phyloP scores from a whole-genome alignment of 2,329 filamentous ascomycete species.

The Cryphonectria radicalis region DNA sequence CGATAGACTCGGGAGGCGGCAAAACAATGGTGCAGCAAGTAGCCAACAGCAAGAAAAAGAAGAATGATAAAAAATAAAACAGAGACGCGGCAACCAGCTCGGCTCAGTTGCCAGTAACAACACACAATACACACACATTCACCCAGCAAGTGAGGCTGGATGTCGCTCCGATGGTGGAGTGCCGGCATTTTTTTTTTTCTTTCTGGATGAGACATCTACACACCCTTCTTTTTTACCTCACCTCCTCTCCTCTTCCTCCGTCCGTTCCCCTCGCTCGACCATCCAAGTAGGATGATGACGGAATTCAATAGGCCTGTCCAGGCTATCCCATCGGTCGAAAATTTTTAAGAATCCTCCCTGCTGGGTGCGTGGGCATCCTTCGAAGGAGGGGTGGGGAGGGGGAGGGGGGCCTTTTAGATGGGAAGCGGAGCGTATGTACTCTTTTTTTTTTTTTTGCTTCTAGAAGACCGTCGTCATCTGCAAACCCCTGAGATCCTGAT shows the following conservation, averaged over 20 bases:
- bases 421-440: not conserved
- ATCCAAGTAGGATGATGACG: slow-evolving; percentile 1
- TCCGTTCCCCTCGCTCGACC: not conserved
- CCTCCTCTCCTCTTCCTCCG: no score
- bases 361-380: not conserved
- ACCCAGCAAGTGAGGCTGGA: no score
- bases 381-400: not conserved
- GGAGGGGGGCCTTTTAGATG: not conserved
- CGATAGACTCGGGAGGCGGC: not conserved
- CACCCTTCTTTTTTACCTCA: no score
- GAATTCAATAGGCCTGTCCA: not conserved
- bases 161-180: no score
- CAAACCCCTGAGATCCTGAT: slow-evolving; percentile 18
- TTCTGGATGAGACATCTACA: no score
- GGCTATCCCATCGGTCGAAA: not conserved
- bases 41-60: not conserved
- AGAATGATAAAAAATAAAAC: no score
- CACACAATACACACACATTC: no score
- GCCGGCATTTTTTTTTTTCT: no score
- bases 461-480: slow-evolving; percentile 17
- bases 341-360: not conserved
- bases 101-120: not conserved
- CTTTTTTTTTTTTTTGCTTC: slow-evolving; percentile 12
- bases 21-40: not conserved
- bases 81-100: not conserved